Conservation (phyloP, 1,139 yeast genomes). For the Taphrina flavorubra region DNA sequence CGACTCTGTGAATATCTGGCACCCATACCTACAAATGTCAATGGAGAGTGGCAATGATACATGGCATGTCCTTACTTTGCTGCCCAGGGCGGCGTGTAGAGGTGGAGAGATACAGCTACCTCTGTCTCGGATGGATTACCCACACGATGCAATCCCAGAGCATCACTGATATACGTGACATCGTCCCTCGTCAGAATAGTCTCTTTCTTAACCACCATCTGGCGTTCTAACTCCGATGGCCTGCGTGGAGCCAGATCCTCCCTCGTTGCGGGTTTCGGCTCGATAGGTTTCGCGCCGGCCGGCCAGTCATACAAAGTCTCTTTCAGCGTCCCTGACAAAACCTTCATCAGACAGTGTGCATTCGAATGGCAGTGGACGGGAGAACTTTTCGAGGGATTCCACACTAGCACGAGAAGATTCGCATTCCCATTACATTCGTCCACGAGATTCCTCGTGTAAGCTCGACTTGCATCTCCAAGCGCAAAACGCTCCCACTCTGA, state of each 20-base stretch:
- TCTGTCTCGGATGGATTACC: slow-evolving; percentile 58
- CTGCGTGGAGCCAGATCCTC: slow-evolving; percentile 15
- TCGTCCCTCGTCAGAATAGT: slow-evolving; percentile 47
- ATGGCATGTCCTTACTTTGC: slow-evolving; percentile 54
- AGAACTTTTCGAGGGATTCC: slow-evolving; percentile 73
- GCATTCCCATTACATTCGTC: slow-evolving; percentile 72
- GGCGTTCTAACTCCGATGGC: neutral
- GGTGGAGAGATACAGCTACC: slow-evolving; percentile 70
- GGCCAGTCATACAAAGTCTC: slow-evolving; percentile 69
- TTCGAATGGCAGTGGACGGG: slow-evolving; percentile 78
- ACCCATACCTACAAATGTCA: slow-evolving; percentile 24
- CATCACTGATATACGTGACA: slow-evolving; percentile 69
- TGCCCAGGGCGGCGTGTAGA: slow-evolving; percentile 82
- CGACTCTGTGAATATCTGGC: slow-evolving; percentile 35
- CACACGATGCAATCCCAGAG: slow-evolving; percentile 70
- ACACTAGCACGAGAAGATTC: slow-evolving; percentile 68
- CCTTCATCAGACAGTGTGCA: slow-evolving; percentile 67
- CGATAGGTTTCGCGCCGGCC: slow-evolving; percentile 43
- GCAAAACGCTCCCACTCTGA: slow-evolving; percentile 69
- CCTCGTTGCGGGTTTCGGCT: slow-evolving; percentile 34
- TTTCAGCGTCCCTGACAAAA: slow-evolving; percentile 64
- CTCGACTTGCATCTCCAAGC: slow-evolving; percentile 60
- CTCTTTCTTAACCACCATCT: slow-evolving; percentile 9
- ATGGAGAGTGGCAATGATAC: neutral
- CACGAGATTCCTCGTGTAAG: slow-evolving; percentile 64